These are phyloP conservation scores for Fusarium foetens DNA, from an alignment of 2,329 filamentous ascomycete genomes.

Conservation along the genomic window DNA sequence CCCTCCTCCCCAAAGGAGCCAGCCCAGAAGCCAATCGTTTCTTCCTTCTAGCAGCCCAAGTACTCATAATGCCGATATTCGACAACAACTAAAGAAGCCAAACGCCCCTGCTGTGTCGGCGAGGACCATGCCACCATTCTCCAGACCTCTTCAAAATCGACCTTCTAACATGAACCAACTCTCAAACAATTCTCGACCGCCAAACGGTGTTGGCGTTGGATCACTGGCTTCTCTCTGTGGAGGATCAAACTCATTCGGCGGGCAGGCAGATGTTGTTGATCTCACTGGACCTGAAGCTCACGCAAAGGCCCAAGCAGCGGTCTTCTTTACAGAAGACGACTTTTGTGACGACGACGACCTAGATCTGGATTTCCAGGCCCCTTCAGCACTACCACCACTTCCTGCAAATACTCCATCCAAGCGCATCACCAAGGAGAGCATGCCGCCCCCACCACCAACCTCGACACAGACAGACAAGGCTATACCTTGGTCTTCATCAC, in stretches of 20 bases:
- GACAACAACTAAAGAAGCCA: constrained; percentile 61
- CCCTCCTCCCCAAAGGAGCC: constrained; percentile 46
- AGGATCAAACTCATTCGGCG: constrained; percentile 60
- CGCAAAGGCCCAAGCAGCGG: constrained; percentile 47
- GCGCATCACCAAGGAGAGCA: constrained; percentile 38
- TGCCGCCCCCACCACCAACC: constrained; percentile 44
- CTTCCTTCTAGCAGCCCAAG: constrained; percentile 68
- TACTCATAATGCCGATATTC: constrained; percentile 58
- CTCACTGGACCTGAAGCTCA: constrained; percentile 47
- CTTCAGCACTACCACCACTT: constrained; percentile 59
- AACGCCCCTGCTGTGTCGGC: constrained; percentile 53
- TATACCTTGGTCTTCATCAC: constrained; percentile 80
- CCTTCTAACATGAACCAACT: constrained; percentile 49
- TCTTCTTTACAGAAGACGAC: constrained; percentile 81
- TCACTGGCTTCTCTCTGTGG: constrained; percentile 56
- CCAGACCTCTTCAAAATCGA: constrained; percentile 44
- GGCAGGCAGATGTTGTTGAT: constrained; percentile 47
- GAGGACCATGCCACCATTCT: constrained; percentile 49
- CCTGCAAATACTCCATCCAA: constrained; percentile 38
- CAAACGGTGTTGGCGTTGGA: constrained; percentile 23
- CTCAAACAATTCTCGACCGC: constrained; percentile 19
- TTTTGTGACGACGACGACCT: constrained; percentile 87
- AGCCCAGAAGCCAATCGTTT: constrained; percentile 59
- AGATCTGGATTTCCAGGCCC: constrained; percentile 74
- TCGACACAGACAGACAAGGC: constrained; percentile 42